phyloP scores from a whole-genome alignment of 495 filamentous ascomycete genomes.

The Penicillium antarcticum region DNA sequence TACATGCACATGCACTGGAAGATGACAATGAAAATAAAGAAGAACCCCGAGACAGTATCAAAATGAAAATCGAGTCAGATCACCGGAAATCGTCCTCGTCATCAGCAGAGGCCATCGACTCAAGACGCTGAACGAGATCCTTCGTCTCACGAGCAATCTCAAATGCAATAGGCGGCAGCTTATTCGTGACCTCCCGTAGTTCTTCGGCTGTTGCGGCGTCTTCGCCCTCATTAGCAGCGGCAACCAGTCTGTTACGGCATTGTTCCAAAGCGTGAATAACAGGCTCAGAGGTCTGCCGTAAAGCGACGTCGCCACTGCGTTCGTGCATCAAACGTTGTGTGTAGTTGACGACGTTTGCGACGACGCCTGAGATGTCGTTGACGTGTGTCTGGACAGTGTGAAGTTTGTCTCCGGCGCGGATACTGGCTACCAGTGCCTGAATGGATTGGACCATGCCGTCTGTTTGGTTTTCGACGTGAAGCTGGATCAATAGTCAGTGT shows the following conservation, averaged over 20 bases:
- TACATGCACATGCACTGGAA: too few species aligned
- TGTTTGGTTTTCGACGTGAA: slow-evolving; percentile 83
- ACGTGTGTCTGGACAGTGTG: slow-evolving; percentile 68
- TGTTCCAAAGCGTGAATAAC: slow-evolving; percentile 60
- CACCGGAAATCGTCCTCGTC: slow-evolving; percentile 46
- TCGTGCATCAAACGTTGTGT: slow-evolving; percentile 58
- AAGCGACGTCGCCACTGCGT: slow-evolving; percentile 33
- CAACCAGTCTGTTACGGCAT: slow-evolving; percentile 63
- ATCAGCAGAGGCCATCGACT: slow-evolving; percentile 31
- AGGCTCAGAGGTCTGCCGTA: slow-evolving; percentile 56
- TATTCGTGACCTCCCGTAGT: slow-evolving; percentile 65
- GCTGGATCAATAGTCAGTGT: slow-evolving; percentile 34
- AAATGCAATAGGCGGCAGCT: slow-evolving; percentile 79
- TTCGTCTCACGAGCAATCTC: slow-evolving; percentile 83
- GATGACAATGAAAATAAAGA: too few species aligned
- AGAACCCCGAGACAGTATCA: not conserved
- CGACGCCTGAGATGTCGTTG: slow-evolving; percentile 64
- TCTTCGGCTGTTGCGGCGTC: slow-evolving; percentile 48
- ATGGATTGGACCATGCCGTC: slow-evolving; percentile 77
- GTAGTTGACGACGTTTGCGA: slow-evolving; percentile 63
- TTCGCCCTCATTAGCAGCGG: slow-evolving; percentile 63
- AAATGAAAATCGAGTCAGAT: not conserved
- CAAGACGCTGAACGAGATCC: slow-evolving; percentile 56
- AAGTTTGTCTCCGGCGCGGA: slow-evolving; percentile 67
- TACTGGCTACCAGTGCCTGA: slow-evolving; percentile 74